A percentile compares a stretch with the other conserved stretches of the same genome.
Evolutionary conservation across 2,329 filamentous ascomycete genomes (phyloP).

Genomic region (Didymosphaeria variabile): DNA sequence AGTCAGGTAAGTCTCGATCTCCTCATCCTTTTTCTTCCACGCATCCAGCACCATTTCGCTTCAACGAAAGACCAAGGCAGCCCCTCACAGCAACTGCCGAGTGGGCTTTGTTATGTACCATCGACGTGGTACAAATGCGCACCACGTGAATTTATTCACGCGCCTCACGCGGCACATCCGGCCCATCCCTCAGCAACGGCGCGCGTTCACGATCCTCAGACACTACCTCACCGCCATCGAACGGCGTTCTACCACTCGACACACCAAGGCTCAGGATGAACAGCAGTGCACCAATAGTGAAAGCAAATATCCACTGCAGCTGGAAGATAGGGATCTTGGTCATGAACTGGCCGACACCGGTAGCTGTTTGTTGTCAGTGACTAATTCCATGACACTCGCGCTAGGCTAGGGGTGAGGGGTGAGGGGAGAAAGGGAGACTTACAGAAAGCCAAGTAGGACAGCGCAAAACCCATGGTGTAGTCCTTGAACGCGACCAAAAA

Average conservation of each 20-base stretch:
- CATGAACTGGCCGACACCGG: slow-evolving; percentile 80
- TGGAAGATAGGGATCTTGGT: slow-evolving; percentile 76
- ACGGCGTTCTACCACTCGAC: slow-evolving; percentile 66
- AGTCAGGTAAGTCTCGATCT: neutral
- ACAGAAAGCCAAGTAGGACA: slow-evolving; percentile 78
- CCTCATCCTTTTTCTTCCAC: neutral
- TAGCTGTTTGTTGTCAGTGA: slow-evolving; percentile 53
- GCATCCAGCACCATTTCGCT: neutral
- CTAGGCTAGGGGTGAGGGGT: too few relatives aligned
- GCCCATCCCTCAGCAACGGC: slow-evolving; percentile 54
- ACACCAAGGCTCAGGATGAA: slow-evolving; percentile 73
- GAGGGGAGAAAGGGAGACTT: slow-evolving; percentile 38
- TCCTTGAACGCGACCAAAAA: slow-evolving; percentile 80
- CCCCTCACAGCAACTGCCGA: neutral
- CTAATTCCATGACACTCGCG: neutral
- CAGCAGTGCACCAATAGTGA: slow-evolving; percentile 79
- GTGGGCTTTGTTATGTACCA: neutral
- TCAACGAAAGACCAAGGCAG: neutral
- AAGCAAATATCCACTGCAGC: slow-evolving; percentile 93
- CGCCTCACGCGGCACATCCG: slow-evolving; percentile 4
- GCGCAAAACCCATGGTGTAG: slow-evolving; percentile 78
- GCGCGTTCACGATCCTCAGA: slow-evolving; percentile 62
- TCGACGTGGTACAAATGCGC: neutral
- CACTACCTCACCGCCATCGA: slow-evolving; percentile 57
- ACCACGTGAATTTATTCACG: neutral